Evolutionary conservation across 163 green algal species (phyloP).

Genomic region (Chlorella variabilis): DNA sequence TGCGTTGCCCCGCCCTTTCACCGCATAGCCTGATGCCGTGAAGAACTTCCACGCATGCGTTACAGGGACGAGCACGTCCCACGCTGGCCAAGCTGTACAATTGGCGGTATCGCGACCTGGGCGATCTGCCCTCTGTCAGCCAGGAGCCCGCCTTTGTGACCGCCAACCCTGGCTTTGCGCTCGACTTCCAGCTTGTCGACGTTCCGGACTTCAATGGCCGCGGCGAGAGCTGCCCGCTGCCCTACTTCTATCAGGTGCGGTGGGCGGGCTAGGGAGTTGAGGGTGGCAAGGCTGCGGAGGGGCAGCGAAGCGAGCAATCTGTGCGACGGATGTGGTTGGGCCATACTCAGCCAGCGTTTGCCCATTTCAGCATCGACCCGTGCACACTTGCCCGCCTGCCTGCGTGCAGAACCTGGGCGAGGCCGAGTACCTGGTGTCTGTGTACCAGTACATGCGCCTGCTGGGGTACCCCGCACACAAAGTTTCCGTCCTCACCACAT

Average conservation of each 20-base stretch:
- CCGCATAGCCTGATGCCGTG: no score
- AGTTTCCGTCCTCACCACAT: constrained; percentile 96
- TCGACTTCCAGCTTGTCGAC: constrained; percentile 95
- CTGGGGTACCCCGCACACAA: constrained; percentile 91
- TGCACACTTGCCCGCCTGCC: no score
- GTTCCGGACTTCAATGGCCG: constrained; percentile 86
- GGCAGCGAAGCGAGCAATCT: no score
- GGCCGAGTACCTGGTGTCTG: constrained; percentile 82
- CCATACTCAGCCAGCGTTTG: no score
- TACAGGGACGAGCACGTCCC: constrained; percentile 82
- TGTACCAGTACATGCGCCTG: constrained; percentile 96
- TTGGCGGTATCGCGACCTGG: constrained; percentile 93
- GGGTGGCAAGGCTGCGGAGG: not conserved
- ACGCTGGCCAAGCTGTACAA: constrained; percentile 94
- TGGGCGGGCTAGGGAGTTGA: not conserved
- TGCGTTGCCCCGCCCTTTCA: no score
- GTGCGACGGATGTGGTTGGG: no score
- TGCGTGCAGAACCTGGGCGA: constrained; percentile 90
- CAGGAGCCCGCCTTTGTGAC: constrained; percentile 42
- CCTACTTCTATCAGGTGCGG: constrained; percentile 92
- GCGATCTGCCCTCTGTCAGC: constrained; percentile 87
- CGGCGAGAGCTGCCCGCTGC: constrained; percentile 84
- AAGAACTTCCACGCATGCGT: no score
- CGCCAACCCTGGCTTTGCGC: constrained; percentile 89
- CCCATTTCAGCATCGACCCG: no score